A percentile compares a stretch with the other conserved stretches of the same genome.
phyloP scores from a whole-genome alignment of 2,329 filamentous ascomycete species.

The Colletotrichum gigasporum region DNA sequence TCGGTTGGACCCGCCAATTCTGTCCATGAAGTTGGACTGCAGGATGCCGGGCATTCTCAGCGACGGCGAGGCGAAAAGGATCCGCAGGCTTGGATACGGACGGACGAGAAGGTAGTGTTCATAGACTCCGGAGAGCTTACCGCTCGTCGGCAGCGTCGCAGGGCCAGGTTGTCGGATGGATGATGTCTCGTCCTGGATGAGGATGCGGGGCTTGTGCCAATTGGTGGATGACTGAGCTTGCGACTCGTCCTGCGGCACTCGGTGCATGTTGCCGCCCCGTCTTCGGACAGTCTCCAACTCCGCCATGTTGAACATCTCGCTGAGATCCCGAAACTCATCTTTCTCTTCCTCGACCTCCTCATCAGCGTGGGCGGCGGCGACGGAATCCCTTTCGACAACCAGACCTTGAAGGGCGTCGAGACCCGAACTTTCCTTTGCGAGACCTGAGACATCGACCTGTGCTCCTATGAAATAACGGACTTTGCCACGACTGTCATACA shows the following conservation, averaged over 20 bases:
- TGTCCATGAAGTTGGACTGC: constrained; percentile 65
- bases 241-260: constrained; percentile 52
- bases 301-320: constrained; percentile 74
- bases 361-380: constrained; percentile 40
- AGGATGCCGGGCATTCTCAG: constrained; percentile 74
- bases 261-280: constrained; percentile 71
- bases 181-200: constrained; percentile 48
- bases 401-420: constrained; percentile 69
- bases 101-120: constrained; percentile 72
- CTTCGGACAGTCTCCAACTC: constrained; percentile 73
- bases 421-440: constrained; percentile 73
- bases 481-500: constrained; percentile 73
- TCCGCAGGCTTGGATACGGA: constrained; percentile 71
- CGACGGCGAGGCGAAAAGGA: constrained; percentile 75
- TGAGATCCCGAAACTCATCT: constrained; percentile 72
- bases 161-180: constrained; percentile 30
- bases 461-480: constrained; percentile 77
- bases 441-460: constrained; percentile 75
- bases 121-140: constrained; percentile 53
- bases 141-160: constrained; percentile 32
- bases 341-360: constrained; percentile 33
- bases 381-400: constrained; percentile 43
- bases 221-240: constrained; percentile 43
- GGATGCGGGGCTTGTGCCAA: constrained; percentile 51
- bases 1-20: constrained; percentile 59